These are phyloP conservation scores for Mycena olivaceomarginata DNA, from an alignment of 768 basidiomycete species.

Conservation along the genomic window DNA sequence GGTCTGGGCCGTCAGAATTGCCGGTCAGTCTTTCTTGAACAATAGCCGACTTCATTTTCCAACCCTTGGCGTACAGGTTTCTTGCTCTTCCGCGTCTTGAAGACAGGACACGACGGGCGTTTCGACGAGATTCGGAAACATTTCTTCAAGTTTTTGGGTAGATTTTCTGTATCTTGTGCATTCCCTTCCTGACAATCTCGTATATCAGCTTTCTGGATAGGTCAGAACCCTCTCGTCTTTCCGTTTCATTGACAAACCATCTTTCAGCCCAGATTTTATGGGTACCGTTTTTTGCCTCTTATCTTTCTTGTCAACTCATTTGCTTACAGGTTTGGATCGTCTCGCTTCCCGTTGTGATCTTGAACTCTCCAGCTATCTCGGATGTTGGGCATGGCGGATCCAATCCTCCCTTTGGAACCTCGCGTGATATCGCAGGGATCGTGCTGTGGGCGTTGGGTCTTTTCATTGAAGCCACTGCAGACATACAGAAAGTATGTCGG, in stretches of 20 bases:
- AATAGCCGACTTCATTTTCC: not conserved
- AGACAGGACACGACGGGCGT: constrained; percentile 78
- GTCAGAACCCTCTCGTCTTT: constrained; percentile 50
- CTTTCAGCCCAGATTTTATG: constrained; percentile 74
- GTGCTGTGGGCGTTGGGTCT: constrained; percentile 78
- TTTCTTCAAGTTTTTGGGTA: constrained; percentile 80
- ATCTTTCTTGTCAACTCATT: not conserved
- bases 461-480: constrained; percentile 63
- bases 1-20: constrained; percentile 79
- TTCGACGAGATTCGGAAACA: constrained; percentile 81
- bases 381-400: constrained; percentile 64
- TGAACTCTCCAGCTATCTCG: constrained; percentile 82
- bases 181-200: not conserved
- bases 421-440: constrained; percentile 78
- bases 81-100: constrained; percentile 81
- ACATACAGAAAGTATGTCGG: constrained; percentile 31
- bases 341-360: constrained; percentile 77
- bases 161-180: constrained; percentile 29
- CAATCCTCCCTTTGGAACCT: constrained; percentile 77
- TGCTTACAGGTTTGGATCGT: constrained; percentile 72
- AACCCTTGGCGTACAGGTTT: constrained; percentile 63
- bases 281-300: constrained; percentile 56
- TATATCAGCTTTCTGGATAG: constrained; percentile 73
- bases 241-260: not conserved
- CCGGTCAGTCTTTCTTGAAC: constrained; percentile 56